A percentile compares a stretch with the other conserved stretches of the same genome.
phyloP scores from a whole-genome alignment of 306 rosid species.

The Pterocarpus macrocarpus region DNA sequence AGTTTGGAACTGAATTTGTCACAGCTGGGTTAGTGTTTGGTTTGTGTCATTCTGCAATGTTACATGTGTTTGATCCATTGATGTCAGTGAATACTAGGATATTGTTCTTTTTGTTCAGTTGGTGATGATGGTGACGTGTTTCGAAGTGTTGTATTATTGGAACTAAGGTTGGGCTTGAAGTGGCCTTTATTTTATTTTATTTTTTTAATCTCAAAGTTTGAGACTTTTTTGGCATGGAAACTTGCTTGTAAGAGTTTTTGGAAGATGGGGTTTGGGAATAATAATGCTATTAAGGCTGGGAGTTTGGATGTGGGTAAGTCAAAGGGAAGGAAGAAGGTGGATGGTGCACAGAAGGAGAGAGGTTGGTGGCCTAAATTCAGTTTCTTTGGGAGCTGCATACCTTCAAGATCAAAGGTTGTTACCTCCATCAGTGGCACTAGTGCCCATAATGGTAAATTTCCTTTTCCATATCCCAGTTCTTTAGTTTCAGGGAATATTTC shows the following conservation, averaged over 20 bases:
- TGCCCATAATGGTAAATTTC: slow-evolving; percentile 67
- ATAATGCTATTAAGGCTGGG: slow-evolving; percentile 69
- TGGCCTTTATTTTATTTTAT: background rate
- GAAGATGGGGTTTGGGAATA: slow-evolving; percentile 74
- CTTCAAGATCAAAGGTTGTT: slow-evolving; percentile 90
- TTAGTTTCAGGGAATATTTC: slow-evolving; percentile 29
- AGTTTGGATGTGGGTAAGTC: slow-evolving; percentile 73
- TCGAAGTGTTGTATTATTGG: slow-evolving; percentile 41
- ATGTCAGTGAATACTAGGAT: slow-evolving; percentile 10
- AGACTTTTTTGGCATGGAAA: slow-evolving; percentile 45
- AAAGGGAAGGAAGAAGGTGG: slow-evolving; percentile 59
- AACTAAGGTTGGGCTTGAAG: slow-evolving; percentile 5
- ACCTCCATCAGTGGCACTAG: slow-evolving; percentile 63
- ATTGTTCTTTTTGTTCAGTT: slow-evolving; percentile 16
- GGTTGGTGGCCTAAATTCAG: slow-evolving; percentile 73
- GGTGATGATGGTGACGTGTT: slow-evolving; percentile 2
- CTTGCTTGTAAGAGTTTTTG: slow-evolving; percentile 41
- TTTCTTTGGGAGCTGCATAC: slow-evolving; percentile 72
- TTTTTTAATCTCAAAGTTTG: slow-evolving; percentile 30
- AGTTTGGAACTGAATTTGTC: slow-evolving; percentile 43
- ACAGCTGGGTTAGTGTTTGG: slow-evolving; percentile 27
- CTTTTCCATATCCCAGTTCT: slow-evolving; percentile 32
- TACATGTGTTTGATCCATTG: slow-evolving; percentile 35
- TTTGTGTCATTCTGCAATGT: background rate
- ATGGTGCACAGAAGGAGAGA: slow-evolving; percentile 59